Evolutionary conservation across 257 asterid genomes (phyloP).

Genomic region (Ballota nigra): DNA sequence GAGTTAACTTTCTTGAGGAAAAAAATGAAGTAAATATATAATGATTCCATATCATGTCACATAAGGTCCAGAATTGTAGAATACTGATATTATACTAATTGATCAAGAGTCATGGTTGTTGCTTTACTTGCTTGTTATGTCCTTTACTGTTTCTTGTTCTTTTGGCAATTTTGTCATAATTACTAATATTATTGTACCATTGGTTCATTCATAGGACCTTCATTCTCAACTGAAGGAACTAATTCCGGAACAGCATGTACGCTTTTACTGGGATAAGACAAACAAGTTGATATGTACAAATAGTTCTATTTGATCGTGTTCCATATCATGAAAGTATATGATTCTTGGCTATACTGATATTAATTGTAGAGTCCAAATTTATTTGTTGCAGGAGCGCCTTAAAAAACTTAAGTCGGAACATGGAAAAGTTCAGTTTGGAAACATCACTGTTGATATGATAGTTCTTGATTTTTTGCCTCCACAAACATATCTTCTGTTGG

Average conservation of each 20-base stretch:
- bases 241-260: constrained; percentile 88
- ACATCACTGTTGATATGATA: constrained; percentile 90
- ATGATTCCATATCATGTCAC: not conserved
- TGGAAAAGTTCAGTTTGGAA: constrained; percentile 84
- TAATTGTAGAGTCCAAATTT: not conserved
- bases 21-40: not conserved
- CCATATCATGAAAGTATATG: not conserved
- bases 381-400: constrained; percentile 61
- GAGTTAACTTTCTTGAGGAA: not conserved
- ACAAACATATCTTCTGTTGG: not conserved
- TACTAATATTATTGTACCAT: constrained; percentile 13
- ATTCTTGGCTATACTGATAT: not conserved
- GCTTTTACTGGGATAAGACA: not conserved
- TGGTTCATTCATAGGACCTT: constrained; percentile 50
- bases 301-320: constrained; percentile 6
- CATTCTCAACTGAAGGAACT: constrained; percentile 78
- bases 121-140: not conserved
- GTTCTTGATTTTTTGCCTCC: constrained; percentile 3
- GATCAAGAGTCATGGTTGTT: constrained; percentile 3
- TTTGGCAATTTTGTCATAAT: not conserved
- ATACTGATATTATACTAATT: not conserved
- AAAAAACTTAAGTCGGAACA: constrained; percentile 72
- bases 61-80: not conserved
- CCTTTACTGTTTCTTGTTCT: constrained; percentile 12
- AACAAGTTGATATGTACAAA: not conserved